Evolutionary conservation across 306 rosid genomes (phyloP), one percentile per base, ranked within the genome.

Genomic region (Crotalaria pallida): DNA sequence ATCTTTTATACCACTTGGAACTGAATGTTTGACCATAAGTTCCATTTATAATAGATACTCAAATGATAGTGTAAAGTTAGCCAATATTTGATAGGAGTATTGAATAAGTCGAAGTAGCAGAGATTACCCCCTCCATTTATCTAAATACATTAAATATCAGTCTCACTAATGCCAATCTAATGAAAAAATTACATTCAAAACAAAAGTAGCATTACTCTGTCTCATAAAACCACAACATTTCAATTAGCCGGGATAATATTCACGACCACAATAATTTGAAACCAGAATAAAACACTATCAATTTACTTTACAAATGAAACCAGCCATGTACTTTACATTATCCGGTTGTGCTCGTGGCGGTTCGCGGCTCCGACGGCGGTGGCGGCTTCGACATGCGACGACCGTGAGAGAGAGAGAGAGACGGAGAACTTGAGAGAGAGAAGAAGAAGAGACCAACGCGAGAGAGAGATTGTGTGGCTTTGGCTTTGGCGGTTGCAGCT

Each of bases 251-350:
- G 27, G 41, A 31, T 18, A 24, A 6, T 13, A 21, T 38, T 72
- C 65, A 13, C 49, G 48, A 26, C 47, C 6, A 12, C 52, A 48
- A 23, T n/a, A 50, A 26, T 45, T n/a, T 33, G 33, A 57, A 70
- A 58, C 24, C 57, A 26, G 57, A 47, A 69, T 31, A 49, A 27
- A 49, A 69, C 49, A 58, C 41, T 51, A 41, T 11, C 62, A 59
- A 36, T 34, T 55, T 23, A 36, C 59, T 70, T 44, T 45, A 67
- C n/a, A 31, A 24, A 59, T 51, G 65, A 67, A 72, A 61, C 57
- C 24, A 49, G 66, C 29, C 71, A 69, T 56, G 38, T 41, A 68
- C 66, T n/a, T n/a, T n/a, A n/a, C n/a, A n/a, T n/a, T n/a, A n/a
- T n/a, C n/a, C n/a, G n/a, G n/a, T n/a, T n/a, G n/a, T n/a, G n/a